These are phyloP conservation scores for Capsicum baccatum DNA, from an alignment of 257 asterid species.

Conservation along the genomic window DNA sequence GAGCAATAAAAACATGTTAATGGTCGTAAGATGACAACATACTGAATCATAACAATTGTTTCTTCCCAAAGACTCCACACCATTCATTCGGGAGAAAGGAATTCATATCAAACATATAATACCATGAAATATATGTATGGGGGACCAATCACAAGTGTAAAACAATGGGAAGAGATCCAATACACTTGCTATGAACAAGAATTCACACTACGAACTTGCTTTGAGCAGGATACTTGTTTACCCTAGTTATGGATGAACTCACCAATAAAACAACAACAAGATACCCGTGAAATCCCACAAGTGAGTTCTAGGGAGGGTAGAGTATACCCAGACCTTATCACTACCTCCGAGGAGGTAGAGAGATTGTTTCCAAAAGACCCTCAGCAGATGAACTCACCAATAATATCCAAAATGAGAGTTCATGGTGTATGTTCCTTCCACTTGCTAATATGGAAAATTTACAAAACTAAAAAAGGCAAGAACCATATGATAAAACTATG, in stretches of 20 bases:
- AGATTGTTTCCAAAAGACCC: too few relatives aligned
- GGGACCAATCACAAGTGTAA: background rate
- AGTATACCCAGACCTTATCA: too few relatives aligned
- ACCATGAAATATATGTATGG: background rate
- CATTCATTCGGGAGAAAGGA: background rate
- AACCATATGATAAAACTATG: background rate
- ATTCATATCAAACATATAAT: background rate
- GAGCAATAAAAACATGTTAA: background rate
- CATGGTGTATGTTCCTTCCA: background rate
- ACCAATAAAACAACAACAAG: background rate
- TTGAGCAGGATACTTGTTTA: background rate
- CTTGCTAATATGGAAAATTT: background rate
- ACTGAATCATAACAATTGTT: background rate
- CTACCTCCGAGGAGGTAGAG: too few relatives aligned
- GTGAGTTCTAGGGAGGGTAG: too few relatives aligned
- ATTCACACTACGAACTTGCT: background rate
- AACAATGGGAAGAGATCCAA: background rate
- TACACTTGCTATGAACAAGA: background rate
- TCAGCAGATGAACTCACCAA: background rate
- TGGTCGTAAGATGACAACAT: background rate
- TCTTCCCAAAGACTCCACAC: background rate
- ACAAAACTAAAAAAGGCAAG: background rate
- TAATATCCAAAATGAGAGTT: slow-evolving; percentile 16
- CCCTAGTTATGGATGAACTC: background rate
- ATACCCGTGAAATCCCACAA: too few relatives aligned